Percentiles rank a stretch among this genome's conserved stretches.
These are phyloP conservation scores for Blastobotrys aristatus DNA, from an alignment of 1,139 yeast genomes.

Conservation along the genomic window DNA sequence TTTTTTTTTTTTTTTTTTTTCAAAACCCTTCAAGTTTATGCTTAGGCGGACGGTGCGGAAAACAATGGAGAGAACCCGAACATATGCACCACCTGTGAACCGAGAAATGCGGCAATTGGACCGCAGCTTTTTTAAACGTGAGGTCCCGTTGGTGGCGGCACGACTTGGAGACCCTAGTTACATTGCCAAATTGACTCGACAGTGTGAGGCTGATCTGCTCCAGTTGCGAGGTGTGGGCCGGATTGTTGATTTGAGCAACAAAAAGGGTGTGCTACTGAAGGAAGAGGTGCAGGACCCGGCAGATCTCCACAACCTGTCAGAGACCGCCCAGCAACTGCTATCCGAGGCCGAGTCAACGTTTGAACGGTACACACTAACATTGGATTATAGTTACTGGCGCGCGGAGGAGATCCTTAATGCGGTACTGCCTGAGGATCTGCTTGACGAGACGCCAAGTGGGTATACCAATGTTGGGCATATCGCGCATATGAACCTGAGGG, in stretches of 20 bases:
- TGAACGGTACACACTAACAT: slow-evolving; percentile 49
- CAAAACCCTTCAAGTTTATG: neutral
- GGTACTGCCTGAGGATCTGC: slow-evolving; percentile 64
- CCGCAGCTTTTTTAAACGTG: slow-evolving; percentile 52
- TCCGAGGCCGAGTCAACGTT: slow-evolving; percentile 45
- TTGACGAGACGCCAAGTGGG: slow-evolving; percentile 79
- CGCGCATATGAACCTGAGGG: slow-evolving; percentile 84
- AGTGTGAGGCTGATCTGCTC: slow-evolving; percentile 51
- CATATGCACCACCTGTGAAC: slow-evolving; percentile 56
- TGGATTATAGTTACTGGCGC: slow-evolving; percentile 80
- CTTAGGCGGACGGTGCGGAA: neutral
- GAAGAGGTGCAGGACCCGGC: slow-evolving; percentile 44
- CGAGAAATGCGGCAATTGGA: slow-evolving; percentile 63
- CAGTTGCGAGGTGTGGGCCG: slow-evolving; percentile 62
- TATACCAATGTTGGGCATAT: slow-evolving; percentile 94
- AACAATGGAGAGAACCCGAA: neutral
- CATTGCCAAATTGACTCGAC: slow-evolving; percentile 42
- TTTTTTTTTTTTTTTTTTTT: too few species aligned
- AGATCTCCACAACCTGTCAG: slow-evolving; percentile 41
- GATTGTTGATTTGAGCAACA: slow-evolving; percentile 41
- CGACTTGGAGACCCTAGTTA: slow-evolving; percentile 64
- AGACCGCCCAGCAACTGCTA: slow-evolving; percentile 43
- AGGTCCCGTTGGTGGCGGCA: slow-evolving; percentile 60
- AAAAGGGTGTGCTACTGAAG: slow-evolving; percentile 59
- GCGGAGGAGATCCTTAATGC: slow-evolving; percentile 81